Evolutionary conservation across 257 asterid genomes (phyloP), one percentile per base, ranked within the genome.

Genomic region (Phtheirospermum japonicum): DNA sequence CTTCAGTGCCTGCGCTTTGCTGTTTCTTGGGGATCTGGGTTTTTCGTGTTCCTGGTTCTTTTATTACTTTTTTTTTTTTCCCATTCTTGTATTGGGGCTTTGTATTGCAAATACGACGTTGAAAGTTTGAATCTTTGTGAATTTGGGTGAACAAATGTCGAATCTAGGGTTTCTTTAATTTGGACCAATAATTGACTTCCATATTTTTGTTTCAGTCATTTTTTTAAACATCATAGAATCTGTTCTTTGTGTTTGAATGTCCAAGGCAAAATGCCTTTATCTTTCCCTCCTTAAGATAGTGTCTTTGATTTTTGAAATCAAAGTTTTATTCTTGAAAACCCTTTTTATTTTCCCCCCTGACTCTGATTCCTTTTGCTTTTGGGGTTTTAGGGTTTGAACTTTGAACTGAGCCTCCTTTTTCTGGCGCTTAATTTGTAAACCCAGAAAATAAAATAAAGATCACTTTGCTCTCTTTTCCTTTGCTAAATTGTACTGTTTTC

Each of bases 281-380:
- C 79, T 79, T 85, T 86, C 85, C 80, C 82, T 78, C 83, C 85
- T 71, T 65, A 66, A 72, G 67, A 28, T 67, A 55, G 60, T 73
- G 78, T 50, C 43, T 65, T 79, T 76, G 73, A 68, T 77, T 85
- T 85, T 81, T 73, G 76, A 84, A 88, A 78, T 68, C 84, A 75
- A 85, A 85, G 88, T 66, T 77, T 76, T 73, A 82, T 88, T 85
- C 94, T 73, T 43, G 76, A 51, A 61, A 70, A 79, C 76, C 87
- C 89, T 84, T 80, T 82, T 70, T 39, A n/a, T 82, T 80, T 70
- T 52, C 71, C 52, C 53, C 69, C 71, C 73, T 78, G 28, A 23
- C 28, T 23, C 28, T 73, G 82, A 72, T 73, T 68, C 85, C 81
- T 80, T 85, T 80, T 82, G 77, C 97, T 82, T 85, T 86, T 77